phyloP scores from a whole-genome alignment of 768 basidiomycete genomes.

The Macrocybe gigantea region DNA sequence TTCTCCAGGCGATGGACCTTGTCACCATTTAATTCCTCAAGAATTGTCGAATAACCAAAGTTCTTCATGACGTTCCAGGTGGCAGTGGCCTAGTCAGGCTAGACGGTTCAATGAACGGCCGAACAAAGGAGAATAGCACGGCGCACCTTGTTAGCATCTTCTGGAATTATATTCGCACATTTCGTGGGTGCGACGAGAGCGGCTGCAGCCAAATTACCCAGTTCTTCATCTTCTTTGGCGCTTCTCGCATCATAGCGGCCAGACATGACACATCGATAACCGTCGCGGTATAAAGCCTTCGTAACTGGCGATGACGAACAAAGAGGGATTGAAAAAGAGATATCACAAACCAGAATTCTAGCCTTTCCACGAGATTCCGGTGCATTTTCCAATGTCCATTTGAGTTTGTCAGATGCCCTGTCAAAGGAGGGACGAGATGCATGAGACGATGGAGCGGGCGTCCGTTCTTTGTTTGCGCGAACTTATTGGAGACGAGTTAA shows the following conservation, averaged over 20 bases:
- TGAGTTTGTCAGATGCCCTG: too few relatives aligned
- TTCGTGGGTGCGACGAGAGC: conserved; percentile 6
- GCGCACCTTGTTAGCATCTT: background rate
- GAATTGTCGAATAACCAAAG: conserved; percentile 18
- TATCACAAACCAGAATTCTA: too few relatives aligned
- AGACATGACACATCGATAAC: conserved; percentile 25
- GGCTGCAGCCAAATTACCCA: conserved; percentile 1
- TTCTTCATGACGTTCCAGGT: conserved; percentile 17
- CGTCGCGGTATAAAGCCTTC: conserved; percentile 30
- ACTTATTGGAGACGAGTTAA: too few relatives aligned
- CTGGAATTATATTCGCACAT: conserved; percentile 24
- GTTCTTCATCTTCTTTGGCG: conserved; percentile 4
- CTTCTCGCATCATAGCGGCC: conserved; percentile 14
- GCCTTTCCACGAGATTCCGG: too few relatives aligned
- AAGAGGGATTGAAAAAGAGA: too few relatives aligned
- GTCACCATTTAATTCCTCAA: conserved; percentile 18
- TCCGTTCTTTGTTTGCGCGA: too few relatives aligned
- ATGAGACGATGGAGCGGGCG: too few relatives aligned
- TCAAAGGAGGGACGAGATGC: too few relatives aligned
- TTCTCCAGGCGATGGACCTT: conserved; percentile 25
- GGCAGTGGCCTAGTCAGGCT: background rate
- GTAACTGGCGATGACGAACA: too few relatives aligned
- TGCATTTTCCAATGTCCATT: too few relatives aligned
- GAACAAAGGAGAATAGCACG: too few relatives aligned
- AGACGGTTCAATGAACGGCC: too few relatives aligned